Evolutionary conservation across 352 stramenopile species (phyloP).

Genomic region (Phytopythium boreale): DNA sequence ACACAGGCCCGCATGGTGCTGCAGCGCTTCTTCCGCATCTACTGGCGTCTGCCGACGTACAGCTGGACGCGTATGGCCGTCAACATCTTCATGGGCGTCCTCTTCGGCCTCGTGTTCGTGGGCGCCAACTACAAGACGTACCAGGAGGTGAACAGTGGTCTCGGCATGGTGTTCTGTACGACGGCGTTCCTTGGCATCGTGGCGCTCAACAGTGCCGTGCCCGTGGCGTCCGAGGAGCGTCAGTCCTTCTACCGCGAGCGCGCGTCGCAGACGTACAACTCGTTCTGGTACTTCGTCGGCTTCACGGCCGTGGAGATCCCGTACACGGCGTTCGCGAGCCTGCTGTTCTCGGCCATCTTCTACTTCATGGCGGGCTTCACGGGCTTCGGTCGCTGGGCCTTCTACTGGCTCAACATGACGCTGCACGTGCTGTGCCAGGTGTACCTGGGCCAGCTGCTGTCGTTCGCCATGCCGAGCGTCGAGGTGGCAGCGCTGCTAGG

Average conservation of each 20-base stretch:
- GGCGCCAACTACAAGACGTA: conserved; percentile 31
- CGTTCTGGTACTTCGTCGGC: conserved; percentile 72
- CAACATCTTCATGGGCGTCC: conserved; percentile 35
- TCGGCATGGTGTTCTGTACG: conserved; percentile 80
- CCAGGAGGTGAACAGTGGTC: conserved; percentile 31
- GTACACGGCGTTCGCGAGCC: conserved; percentile 26
- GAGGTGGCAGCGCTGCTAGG: conserved; percentile 31
- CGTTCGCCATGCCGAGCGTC: conserved; percentile 31
- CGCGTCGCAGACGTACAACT: conserved; percentile 85
- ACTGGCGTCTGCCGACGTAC: conserved; percentile 78
- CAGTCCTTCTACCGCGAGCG: conserved; percentile 88
- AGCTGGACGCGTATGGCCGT: conserved; percentile 64
- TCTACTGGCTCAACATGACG: conserved; percentile 35
- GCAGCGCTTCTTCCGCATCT: conserved; percentile 57
- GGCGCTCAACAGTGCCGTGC: conserved; percentile 61
- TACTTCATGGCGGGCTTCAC: conserved; percentile 30
- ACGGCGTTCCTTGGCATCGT: conserved; percentile 79
- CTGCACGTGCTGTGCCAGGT: conserved; percentile 35
- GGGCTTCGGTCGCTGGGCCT: conserved; percentile 11
- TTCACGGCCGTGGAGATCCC: conserved; percentile 72
- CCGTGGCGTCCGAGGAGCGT: conserved; percentile 71
- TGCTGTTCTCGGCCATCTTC: conserved; percentile 36
- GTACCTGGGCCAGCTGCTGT: conserved; percentile 34
- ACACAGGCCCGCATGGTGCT: conserved; percentile 34
- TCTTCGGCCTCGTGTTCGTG: conserved; percentile 58